phyloP scores from a whole-genome alignment of 2,329 filamentous ascomycete species.

The Pyricularia sp. region DNA sequence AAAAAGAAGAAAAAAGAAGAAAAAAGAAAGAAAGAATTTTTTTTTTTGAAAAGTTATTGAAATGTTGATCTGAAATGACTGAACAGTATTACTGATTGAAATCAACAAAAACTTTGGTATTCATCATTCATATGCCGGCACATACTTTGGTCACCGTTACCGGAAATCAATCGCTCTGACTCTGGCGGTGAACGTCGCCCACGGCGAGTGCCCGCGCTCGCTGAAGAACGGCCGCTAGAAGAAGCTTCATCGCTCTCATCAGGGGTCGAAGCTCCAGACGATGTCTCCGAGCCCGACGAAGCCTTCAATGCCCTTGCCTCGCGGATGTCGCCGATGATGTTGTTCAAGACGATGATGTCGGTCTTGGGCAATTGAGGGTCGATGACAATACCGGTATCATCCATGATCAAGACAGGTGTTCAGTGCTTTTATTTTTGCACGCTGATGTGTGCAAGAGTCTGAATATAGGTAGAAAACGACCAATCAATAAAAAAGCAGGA shows the following conservation, averaged over 20 bases:
- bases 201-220: not conserved
- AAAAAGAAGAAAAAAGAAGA: not conserved
- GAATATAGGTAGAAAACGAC: not conserved
- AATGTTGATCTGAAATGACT: not conserved
- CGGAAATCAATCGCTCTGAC: not conserved
- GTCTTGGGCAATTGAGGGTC: conserved; percentile 30
- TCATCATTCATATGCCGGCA: not conserved
- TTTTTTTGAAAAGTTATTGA: not conserved
- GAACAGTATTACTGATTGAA: not conserved
- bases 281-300: conserved; percentile 6
- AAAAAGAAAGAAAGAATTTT: not conserved
- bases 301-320: conserved; percentile 9
- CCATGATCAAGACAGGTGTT: not conserved
- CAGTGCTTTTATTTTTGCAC: not conserved
- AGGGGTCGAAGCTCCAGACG: not conserved
- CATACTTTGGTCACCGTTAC: not conserved
- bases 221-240: not conserved
- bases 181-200: not conserved
- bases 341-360: conserved; percentile 29
- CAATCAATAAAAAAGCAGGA: not conserved
- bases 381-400: conserved; percentile 23
- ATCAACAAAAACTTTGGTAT: not conserved
- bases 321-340: conserved; percentile 28
- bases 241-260: not conserved
- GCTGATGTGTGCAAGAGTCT: not conserved